phyloP scores from a whole-genome alignment of 2,329 filamentous ascomycete genomes.

The Nemania sp. region DNA sequence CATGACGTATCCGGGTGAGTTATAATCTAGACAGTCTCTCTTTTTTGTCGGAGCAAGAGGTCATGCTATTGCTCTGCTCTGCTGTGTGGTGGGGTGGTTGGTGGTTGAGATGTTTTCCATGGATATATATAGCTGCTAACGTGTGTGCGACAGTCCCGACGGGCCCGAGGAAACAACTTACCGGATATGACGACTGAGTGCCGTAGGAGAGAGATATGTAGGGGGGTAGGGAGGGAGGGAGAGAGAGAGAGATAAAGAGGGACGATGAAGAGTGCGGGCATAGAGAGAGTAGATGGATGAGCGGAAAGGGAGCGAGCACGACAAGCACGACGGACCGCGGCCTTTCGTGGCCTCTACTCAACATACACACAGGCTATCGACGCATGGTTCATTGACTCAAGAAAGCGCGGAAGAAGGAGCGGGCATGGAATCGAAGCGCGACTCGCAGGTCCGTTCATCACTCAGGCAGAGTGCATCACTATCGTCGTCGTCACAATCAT shows the following conservation, averaged over 20 bases:
- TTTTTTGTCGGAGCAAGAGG: too few relatives aligned
- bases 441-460: not conserved
- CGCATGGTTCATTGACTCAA: not conserved
- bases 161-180: constrained; percentile 62
- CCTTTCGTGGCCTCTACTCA: not conserved
- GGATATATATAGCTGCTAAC: too few relatives aligned
- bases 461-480: constrained; percentile 15
- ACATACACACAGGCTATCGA: not conserved
- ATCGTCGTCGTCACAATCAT: constrained; percentile 4
- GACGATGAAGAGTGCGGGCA: not conserved
- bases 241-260: not conserved
- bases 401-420: not conserved
- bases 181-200: constrained; percentile 62
- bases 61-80: too few relatives aligned
- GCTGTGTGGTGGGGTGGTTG: too few relatives aligned
- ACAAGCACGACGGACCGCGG: not conserved
- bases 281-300: not conserved
- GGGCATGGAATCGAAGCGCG: not conserved
- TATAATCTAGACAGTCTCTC: too few relatives aligned
- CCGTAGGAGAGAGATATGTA: not conserved
- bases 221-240: too few relatives aligned
- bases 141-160: constrained; percentile 53
- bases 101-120: too few relatives aligned
- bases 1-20: constrained; percentile 88
- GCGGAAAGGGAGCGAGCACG: too few relatives aligned